Conservation (phyloP, 2,329 filamentous ascomycete species). For the Leptosphaerulina australis region DNA sequence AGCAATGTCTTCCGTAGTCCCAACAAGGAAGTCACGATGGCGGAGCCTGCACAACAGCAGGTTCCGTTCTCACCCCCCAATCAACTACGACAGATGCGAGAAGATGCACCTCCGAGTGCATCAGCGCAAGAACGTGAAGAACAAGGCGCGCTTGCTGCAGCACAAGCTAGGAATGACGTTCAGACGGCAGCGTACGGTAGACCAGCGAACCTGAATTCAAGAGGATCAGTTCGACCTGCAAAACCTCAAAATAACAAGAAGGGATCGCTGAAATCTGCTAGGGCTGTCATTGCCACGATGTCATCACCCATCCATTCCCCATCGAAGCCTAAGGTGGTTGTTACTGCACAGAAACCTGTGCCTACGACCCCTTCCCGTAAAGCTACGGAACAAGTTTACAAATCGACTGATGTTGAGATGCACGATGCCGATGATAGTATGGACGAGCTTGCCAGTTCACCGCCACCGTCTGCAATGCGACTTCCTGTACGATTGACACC, state of each 20-base stretch:
- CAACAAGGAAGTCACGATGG: constrained; percentile 13
- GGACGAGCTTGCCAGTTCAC: constrained; percentile 31
- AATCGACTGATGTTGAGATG: constrained; percentile 30
- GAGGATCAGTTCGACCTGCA: constrained; percentile 19
- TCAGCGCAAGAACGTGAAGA: constrained; percentile 41
- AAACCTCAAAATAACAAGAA: constrained; percentile 30
- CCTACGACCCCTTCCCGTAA: constrained; percentile 22
- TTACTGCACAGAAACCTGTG: constrained; percentile 9
- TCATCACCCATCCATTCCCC: constrained; percentile 30
- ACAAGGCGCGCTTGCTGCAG: constrained; percentile 43
- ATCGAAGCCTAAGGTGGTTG: constrained; percentile 11
- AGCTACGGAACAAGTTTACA: not conserved
- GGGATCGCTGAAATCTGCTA: constrained; percentile 37
- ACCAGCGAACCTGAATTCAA: constrained; percentile 35
- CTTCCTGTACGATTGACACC: constrained; percentile 20
- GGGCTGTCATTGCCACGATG: constrained; percentile 27
- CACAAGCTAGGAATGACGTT: constrained; percentile 25
- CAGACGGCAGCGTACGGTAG: constrained; percentile 21
- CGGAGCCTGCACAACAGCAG: constrained; percentile 22
- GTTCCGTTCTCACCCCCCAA: constrained; percentile 21
- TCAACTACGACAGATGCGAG: constrained; percentile 28
- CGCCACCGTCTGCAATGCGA: constrained; percentile 23
- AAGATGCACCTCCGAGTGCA: constrained; percentile 27
- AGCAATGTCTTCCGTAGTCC: constrained; percentile 29
- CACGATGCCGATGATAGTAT: constrained; percentile 21